Conservation (phyloP, 176 grass and related monocot species). For the Hyparrhenia diplandra region DNA sequence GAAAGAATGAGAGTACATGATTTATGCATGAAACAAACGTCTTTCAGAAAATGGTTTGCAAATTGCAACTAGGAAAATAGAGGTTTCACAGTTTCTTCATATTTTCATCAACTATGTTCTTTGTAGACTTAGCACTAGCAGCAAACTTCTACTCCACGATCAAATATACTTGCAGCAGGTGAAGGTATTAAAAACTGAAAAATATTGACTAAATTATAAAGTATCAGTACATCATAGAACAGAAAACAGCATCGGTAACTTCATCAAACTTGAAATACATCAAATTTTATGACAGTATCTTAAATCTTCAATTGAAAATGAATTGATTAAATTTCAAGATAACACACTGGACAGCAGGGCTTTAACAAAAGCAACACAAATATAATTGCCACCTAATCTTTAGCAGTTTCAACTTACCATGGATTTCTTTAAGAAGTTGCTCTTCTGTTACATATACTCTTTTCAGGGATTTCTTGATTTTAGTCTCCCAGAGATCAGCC, state of each 20-base stretch:
- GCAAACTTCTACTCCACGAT: not conserved
- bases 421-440: constrained; percentile 65
- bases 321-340: not conserved
- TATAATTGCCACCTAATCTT: not conserved
- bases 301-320: not conserved
- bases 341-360: not conserved
- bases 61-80: not conserved
- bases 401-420: constrained; percentile 44
- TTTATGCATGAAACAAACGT: not conserved
- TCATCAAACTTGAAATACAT: not conserved
- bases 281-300: not conserved
- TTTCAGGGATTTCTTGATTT: constrained; percentile 53
- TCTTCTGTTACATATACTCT: constrained; percentile 57
- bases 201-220: not conserved
- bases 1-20: constrained; percentile 10
- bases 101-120: not conserved
- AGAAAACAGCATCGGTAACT: not conserved
- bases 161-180: not conserved
- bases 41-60: not conserved
- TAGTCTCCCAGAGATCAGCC: constrained; percentile 69
- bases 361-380: constrained; percentile 25
- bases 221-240: not conserved
- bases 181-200: not conserved
- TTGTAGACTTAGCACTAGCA: not conserved
- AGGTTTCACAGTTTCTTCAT: constrained; percentile 10